Evolutionary conservation across 2,329 filamentous ascomycete species (phyloP).

Genomic region (Diaporthe ilicicola): DNA sequence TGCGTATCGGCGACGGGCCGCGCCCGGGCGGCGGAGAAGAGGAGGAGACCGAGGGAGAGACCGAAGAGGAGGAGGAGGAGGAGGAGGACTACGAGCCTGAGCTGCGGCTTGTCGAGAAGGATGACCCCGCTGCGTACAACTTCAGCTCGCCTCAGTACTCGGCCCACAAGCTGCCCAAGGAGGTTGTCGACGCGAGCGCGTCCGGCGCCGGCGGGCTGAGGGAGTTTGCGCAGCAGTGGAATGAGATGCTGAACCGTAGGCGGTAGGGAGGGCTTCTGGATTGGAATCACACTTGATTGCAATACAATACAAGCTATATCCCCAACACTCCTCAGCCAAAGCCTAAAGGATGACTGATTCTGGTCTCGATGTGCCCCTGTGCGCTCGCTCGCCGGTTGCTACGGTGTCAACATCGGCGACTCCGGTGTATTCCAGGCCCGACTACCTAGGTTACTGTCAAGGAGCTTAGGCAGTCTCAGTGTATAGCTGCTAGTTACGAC

Average conservation of each 20-base stretch:
- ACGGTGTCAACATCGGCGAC: too few species aligned
- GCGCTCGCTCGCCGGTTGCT: too few species aligned
- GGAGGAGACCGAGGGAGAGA: conserved; percentile 37
- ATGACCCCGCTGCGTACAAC: conserved; percentile 88
- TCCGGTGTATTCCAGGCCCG: too few species aligned
- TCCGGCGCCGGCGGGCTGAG: conserved; percentile 78
- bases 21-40: conserved; percentile 47
- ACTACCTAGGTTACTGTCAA: too few species aligned
- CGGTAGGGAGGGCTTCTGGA: background rate
- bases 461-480: too few species aligned
- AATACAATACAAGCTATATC: too few species aligned
- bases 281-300: background rate
- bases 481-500: too few species aligned
- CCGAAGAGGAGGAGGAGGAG: conserved; percentile 54
- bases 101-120: conserved; percentile 80
- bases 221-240: conserved; percentile 83
- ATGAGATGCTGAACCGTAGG: conserved; percentile 54
- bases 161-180: conserved; percentile 92
- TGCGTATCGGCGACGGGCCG: conserved; percentile 37
- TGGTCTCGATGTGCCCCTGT: too few species aligned
- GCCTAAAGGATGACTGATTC: too few species aligned
- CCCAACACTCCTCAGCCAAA: background rate
- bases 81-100: conserved; percentile 74
- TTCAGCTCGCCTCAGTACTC: conserved; percentile 90
- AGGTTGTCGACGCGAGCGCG: conserved; percentile 80